These are phyloP conservation scores for Rutstroemia sydowiana DNA, from an alignment of 2,329 filamentous ascomycete genomes.

Conservation along the genomic window DNA sequence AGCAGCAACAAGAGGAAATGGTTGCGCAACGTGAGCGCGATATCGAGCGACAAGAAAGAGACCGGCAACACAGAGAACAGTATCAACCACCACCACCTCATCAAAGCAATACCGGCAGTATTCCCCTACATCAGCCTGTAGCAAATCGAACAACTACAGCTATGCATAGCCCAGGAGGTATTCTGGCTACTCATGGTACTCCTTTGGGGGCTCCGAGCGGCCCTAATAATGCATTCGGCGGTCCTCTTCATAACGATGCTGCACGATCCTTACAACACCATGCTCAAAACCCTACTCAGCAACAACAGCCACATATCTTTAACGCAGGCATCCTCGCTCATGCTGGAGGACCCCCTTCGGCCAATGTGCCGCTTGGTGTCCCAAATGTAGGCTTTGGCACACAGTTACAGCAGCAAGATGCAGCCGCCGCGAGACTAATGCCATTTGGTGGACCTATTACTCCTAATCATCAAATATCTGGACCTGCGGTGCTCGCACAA, in stretches of 20 bases:
- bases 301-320: constrained; percentile 50
- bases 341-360: constrained; percentile 38
- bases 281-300: constrained; percentile 35
- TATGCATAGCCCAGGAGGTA: constrained; percentile 86
- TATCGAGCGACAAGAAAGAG: constrained; percentile 43
- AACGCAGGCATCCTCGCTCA: constrained; percentile 38
- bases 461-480: constrained; percentile 28
- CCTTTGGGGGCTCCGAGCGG: constrained; percentile 33
- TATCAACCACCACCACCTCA: constrained; percentile 63
- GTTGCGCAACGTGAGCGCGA: constrained; percentile 42
- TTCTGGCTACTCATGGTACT: constrained; percentile 66
- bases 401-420: constrained; percentile 32
- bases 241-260: constrained; percentile 46
- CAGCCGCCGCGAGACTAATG: constrained; percentile 54
- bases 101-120: constrained; percentile 80
- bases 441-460: constrained; percentile 43
- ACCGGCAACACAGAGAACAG: constrained; percentile 53
- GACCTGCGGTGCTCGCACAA: constrained; percentile 53
- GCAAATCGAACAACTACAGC: constrained; percentile 72
- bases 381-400: constrained; percentile 59
- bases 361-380: constrained; percentile 45
- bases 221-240: constrained; percentile 41
- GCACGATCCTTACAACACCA: constrained; percentile 46
- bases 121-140: constrained; percentile 90
- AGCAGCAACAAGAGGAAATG: constrained; percentile 46